A percentile compares a stretch with the other conserved stretches of the same genome.
These are phyloP conservation scores for Neospermospora avenae DNA, from an alignment of 2,329 filamentous ascomycete species.

Conservation along the genomic window DNA sequence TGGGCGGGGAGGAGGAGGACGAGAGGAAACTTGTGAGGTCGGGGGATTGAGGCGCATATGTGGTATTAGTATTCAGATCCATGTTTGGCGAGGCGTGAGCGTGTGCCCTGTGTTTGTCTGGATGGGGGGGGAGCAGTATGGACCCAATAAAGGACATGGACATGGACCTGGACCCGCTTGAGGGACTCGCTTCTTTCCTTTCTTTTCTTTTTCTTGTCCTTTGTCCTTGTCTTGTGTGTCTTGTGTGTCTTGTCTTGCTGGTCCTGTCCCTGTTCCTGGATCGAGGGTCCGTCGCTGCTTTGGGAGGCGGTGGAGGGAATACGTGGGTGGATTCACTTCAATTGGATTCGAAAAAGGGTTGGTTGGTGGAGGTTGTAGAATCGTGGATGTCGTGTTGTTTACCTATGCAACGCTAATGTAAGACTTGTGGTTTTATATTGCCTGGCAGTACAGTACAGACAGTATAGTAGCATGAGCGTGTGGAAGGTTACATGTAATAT, in stretches of 20 bases:
- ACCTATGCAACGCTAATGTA: constrained; percentile 32
- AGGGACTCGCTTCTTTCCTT: constrained; percentile 1
- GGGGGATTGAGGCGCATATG: constrained; percentile 36
- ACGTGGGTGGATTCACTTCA: background rate
- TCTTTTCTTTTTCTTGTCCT: background rate
- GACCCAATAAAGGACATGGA: too few species aligned
- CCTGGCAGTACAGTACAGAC: too few species aligned
- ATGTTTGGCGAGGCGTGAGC: background rate
- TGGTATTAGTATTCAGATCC: constrained; percentile 26
- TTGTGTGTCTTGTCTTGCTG: too few species aligned
- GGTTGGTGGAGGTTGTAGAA: background rate
- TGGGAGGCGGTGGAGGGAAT: constrained; percentile 4
- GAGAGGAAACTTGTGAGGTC: constrained; percentile 34
- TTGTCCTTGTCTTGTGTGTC: too few species aligned
- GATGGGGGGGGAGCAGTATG: too few species aligned
- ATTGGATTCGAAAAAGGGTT: too few species aligned
- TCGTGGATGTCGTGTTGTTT: too few species aligned
- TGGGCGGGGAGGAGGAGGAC: constrained; percentile 27
- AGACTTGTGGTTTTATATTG: constrained; percentile 15
- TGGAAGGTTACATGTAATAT: too few species aligned
- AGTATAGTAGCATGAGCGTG: too few species aligned
- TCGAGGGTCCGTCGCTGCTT: background rate
- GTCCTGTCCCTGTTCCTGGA: background rate
- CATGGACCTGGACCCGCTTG: too few species aligned
- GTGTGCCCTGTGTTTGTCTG: background rate